Evolutionary conservation across 805 yeast species (phyloP), one percentile per base, ranked within the genome.

Genomic region (Metschnikowia lachancei): DNA sequence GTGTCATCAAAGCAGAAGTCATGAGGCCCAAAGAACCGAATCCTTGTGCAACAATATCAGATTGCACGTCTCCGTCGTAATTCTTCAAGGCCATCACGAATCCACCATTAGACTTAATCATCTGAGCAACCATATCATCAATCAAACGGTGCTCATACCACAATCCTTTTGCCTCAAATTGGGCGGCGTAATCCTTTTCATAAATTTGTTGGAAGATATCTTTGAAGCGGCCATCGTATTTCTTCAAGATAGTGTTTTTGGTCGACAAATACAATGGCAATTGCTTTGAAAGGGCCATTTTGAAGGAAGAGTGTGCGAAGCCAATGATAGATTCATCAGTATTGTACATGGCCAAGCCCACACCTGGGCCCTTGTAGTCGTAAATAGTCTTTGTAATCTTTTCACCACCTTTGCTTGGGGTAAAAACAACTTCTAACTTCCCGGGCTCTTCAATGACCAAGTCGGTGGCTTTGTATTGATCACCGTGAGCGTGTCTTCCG

Each of bases 81-180:
- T 92, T 92, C 77, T 92, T 92, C 85, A 92, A 81, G 39, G 98
- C 98, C 70, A 92, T 87, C 60, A 92, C 85, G 67, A 76, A 92
- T 5, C 98, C 97, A 61, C 98, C 98, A 63, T 80, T 82, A 38
- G 97, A 88, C 75, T 92, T 92, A 66, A 92, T 75, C 97, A 92
- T 91, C 75, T 92, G 97, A 18, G 98, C 98, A 41, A 92, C 98
- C 98, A 92, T 92, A 66, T 92, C 98, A 70, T 92, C 98, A 57
- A 92, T 92, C 58, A 92, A 76, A 60, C 98, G 82, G 74, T 92
- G 98, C 73, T 92, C 97, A 69, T 87, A 91, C 95, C 95, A 90
- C 66, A 91, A 86, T n/a, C 90, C 94, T 36, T 70, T 67, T 46
- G 74, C 74, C 65, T 89, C 96, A 69, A 91, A 91, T 61, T 81